Base-by-base conservation (phyloP, 208 protist species). In the Porcisia hertigi region DNA sequence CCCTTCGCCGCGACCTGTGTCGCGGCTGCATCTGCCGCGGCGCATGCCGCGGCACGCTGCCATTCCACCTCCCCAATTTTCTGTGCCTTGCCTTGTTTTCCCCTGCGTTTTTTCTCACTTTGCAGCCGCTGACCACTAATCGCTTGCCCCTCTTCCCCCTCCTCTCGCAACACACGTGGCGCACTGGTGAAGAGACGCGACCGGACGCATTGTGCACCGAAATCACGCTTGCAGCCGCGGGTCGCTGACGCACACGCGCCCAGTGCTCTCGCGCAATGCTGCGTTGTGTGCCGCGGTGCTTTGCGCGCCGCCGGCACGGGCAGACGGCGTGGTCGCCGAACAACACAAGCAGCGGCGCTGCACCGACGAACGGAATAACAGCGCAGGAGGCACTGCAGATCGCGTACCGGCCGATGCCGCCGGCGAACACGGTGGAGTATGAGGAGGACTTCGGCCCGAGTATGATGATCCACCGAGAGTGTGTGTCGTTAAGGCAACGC, bases 401-500 rank as follows among this genome's bases (percentile, higher is more conserved):
- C 53, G 88, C 86, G 16, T 95, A 97, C 82, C 90, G 93, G 18
- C 93, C 93, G 12, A 89, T 95, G 90, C 93, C 93, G 52, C 83
- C 77, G 30, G 67, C 72, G 20, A 82, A 93, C 45, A 95, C 89
- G 34, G 93, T 97, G 1, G 90, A 97, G 83, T 94, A 95, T 81
- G 90, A 97, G 74, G 90, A 97, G 72, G 93, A 97, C 76, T 97
- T 93, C 77, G 90, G 90, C 18, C 79, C 76, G 62, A 95, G 89
- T 69, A 81, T 97, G 77, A 93, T 95, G 80, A 90, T 97, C 43
- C 93, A 97, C 71, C 93, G 93, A 57, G 90, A 97, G 85, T 97
- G 90, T 59, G 79, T 97, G 45, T 92, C 93, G 18, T 81, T 87
- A 54, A 82, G 81, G 74, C 73, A 87, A 72, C 87, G 90, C 47